Base-by-base conservation (phyloP, 1,284 basidiomycete genomes). In the Trametes pubescens region DNA sequence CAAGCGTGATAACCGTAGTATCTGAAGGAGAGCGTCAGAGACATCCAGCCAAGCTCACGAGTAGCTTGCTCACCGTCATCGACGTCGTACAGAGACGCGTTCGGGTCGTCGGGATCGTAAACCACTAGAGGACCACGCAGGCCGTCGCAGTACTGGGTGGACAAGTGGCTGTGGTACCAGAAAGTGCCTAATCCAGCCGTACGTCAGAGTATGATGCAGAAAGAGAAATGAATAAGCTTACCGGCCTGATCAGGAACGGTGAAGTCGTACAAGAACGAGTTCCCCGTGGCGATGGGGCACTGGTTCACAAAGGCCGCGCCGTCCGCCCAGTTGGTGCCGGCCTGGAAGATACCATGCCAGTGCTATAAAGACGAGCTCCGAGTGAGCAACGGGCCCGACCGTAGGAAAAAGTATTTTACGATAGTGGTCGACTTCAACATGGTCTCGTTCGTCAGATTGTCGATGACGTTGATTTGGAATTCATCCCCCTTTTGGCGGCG, bases 251-350 rank as follows among this genome's bases (percentile, higher is more conserved):
- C 72, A 22, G 74, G 71, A 3, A 72, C 72, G 16, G 46, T 70
- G 65, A 80, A 75, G 49, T 77, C 69, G 64, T 81, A 87, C 21
- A 80, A 76, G 76, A 84, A 87, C 9, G 76, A 77, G 21, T 76
- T 68, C 0, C 77, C 77, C 0, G 82, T 74, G 2, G 78, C 77
- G 62, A 88, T 85, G 1, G 84, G 84, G 68, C 86, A 88, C 66
- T 85, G 83, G 35, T 76, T 81, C 37, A 84, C 78, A 49, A 77
- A 76, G 0, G 78, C 71, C 0, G 70, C 53, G 8, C 79, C 78
- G 48, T 80, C 79, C 2, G 76, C 76, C 67, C 72, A 76, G 52
- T 72, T 76, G 2, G 77, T 77, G 62, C 70, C 71, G 55, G 63
- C 69, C 72, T 72, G 79, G 52, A 74, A 75, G 38, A 80, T 40